Evolutionary conservation across 768 basidiomycete species (phyloP), one percentile per base, ranked within the genome.

Genomic region (Lentinula lateritia): DNA sequence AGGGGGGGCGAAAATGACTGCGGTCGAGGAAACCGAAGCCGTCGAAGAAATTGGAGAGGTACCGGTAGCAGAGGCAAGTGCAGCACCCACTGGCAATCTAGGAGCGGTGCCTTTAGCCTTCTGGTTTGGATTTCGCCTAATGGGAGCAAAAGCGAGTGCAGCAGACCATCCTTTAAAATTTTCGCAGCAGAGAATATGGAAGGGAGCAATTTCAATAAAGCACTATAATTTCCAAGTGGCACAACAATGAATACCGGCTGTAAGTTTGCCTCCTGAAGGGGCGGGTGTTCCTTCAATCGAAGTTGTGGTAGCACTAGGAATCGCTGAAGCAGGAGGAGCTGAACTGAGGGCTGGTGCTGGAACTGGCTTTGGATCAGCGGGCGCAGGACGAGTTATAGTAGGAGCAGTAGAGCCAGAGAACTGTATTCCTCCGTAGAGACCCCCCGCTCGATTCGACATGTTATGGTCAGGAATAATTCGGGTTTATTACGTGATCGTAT

Each of bases 381-480:
- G 58, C 9, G 34, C 32, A 23, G 36, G 61, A 18, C 41, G 53
- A 46, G 23, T 42, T 2, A 43, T 61, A 63, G 74, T 65, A 66
- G 78, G 74, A 18, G 79, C 72, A 45, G 80, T 74, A 63, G 86
- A 83, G 32, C 84, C 79, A 62, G 87, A 81, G 45, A 93, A 93
- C 60, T 91, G 89, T 66, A 93, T 90, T 69, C 92, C 92, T 50
- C 92, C 91, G 67, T 93, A 93, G 59, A 93, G 81, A 54, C 92
- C 91, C 55, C 92, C 92, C 59, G 89, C 89, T 80, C 85, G 82
- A 76, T 86, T 83, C 53, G 87, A 88, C 85, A 90, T 89, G 28
- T 28, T 28, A 28, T 28, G 28, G 28, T 28, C 28, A 28, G 28
- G 28, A 28, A 28, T 28, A 28, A 28, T 28, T 28, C 28, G 3